Base-by-base conservation (phyloP, 768 basidiomycete genomes). In the Fomitopsis pulvina region DNA sequence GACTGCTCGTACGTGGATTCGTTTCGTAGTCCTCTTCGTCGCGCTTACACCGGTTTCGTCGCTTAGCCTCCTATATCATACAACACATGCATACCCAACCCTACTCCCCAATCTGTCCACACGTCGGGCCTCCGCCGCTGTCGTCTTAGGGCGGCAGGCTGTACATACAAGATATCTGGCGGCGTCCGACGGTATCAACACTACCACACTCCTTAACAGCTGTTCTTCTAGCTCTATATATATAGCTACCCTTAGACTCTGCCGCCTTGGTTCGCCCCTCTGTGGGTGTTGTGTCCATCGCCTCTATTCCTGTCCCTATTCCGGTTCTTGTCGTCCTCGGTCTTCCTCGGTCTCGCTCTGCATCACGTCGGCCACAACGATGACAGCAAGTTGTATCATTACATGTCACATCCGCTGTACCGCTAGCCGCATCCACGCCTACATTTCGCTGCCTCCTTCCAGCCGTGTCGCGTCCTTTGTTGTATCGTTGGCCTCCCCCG, bases 1-100 rank as follows among this genome's bases (percentile, higher is more conserved):
- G 57, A 37, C 41, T 53, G 52, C 50, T 53, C 25, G 57, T 58
- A 45, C 53, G 57, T 56, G 21, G 8, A n/a, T n/a, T 37, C 14
- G 4, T 37, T 37, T 14, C 34, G 7, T 6, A 4, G 6, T 14
- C 34, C 14, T 5, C 5, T 4, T 6, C 34, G 5, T 12, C 14
- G 29, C 4, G 30, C 45, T 46, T 28, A 46, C 45, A 18, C 10
- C 8, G 18, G 5, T 2, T n/a, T 28, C 12, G 25, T 22, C 18
- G 16, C 6, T 32, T 20, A 37, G 34, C 45, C 14, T n/a, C 27
- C 39, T 26, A 48, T 50, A 50, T 49, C 18, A 32, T 39, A 50
- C 40, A 43, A 29, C 41, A 44, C 21, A 24, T 18, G 32, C 28
- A 43, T 38, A 50, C 28, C 49, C 27, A 21, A 28, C 3, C 4